These are phyloP conservation scores for Penicillium sumatraense DNA, from an alignment of 2,329 filamentous ascomycete species.

Conservation along the genomic window DNA sequence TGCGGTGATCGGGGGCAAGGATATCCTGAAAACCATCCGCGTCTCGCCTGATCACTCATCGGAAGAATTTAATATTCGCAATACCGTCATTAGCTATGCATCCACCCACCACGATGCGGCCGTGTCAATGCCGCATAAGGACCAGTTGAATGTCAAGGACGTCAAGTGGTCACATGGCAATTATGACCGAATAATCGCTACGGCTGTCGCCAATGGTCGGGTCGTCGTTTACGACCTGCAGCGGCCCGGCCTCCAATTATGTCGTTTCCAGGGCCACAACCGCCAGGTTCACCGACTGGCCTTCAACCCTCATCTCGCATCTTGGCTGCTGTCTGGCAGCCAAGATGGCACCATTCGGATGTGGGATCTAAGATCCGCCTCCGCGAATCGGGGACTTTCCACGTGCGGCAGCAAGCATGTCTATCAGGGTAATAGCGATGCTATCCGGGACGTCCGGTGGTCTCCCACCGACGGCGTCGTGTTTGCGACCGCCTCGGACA, in stretches of 20 bases:
- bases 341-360: slow-evolving; percentile 67
- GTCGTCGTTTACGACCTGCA: slow-evolving; percentile 69
- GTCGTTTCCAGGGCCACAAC: slow-evolving; percentile 66
- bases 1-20: slow-evolving; percentile 67
- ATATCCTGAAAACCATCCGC: slow-evolving; percentile 68
- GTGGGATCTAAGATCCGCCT: slow-evolving; percentile 65
- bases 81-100: slow-evolving; percentile 63
- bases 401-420: slow-evolving; percentile 60
- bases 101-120: slow-evolving; percentile 54
- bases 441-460: slow-evolving; percentile 68
- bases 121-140: slow-evolving; percentile 56
- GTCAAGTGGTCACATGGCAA: slow-evolving; percentile 70
- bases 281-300: slow-evolving; percentile 69
- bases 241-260: slow-evolving; percentile 63
- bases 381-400: slow-evolving; percentile 52
- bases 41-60: slow-evolving; percentile 61
- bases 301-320: slow-evolving; percentile 66
- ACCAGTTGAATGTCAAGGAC: slow-evolving; percentile 66
- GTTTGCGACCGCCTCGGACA: slow-evolving; percentile 68
- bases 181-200: slow-evolving; percentile 64
- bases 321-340: slow-evolving; percentile 66
- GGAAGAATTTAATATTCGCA: slow-evolving; percentile 67
- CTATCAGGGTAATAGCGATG: slow-evolving; percentile 63
- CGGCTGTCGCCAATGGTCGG: slow-evolving; percentile 67
- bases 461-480: slow-evolving; percentile 65